A percentile compares a stretch with the other conserved stretches of the same genome.
Evolutionary conservation across 1,139 yeast genomes (phyloP).

Genomic region (Protomyces macrosporus): DNA sequence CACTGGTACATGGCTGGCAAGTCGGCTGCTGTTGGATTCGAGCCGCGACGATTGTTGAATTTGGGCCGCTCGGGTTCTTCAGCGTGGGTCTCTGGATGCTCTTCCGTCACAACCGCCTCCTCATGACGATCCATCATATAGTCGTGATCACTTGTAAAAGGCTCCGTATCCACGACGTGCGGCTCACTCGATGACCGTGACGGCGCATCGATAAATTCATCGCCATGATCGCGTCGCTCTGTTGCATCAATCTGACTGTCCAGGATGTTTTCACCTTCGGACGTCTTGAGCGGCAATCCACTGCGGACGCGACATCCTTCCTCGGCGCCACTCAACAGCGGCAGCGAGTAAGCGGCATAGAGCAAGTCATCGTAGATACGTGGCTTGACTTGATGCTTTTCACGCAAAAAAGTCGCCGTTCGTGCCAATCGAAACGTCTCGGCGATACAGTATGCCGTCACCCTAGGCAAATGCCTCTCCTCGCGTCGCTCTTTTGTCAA

Average conservation of each 20-base stretch:
- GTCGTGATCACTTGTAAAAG: not conserved
- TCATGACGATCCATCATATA: constrained; percentile 1
- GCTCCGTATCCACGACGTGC: constrained; percentile 5
- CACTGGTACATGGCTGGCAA: constrained; percentile 26
- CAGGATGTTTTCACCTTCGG: constrained; percentile 18
- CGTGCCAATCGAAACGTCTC: constrained; percentile 68
- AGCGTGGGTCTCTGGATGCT: not conserved
- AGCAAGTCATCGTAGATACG: constrained; percentile 82
- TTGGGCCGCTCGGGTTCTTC: not conserved
- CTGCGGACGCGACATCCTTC: constrained; percentile 80
- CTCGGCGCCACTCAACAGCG: constrained; percentile 70
- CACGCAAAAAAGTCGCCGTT: constrained; percentile 58
- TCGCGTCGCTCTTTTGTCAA: constrained; percentile 25
- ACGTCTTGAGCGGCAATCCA: constrained; percentile 39
- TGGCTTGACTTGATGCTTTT: constrained; percentile 76
- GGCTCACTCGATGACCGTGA: constrained; percentile 9
- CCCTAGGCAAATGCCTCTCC: constrained; percentile 48
- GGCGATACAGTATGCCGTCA: constrained; percentile 84
- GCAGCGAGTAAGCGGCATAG: constrained; percentile 82
- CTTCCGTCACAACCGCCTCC: constrained; percentile 1
- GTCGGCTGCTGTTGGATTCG: constrained; percentile 18
- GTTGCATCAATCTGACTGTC: constrained; percentile 23
- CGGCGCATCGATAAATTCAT: constrained; percentile 24
- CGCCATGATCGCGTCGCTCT: constrained; percentile 24
- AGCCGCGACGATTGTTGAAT: constrained; percentile 5